Conservation (phyloP, 2,329 filamentous ascomycete genomes). For the Aspergillus costaricaensis region DNA sequence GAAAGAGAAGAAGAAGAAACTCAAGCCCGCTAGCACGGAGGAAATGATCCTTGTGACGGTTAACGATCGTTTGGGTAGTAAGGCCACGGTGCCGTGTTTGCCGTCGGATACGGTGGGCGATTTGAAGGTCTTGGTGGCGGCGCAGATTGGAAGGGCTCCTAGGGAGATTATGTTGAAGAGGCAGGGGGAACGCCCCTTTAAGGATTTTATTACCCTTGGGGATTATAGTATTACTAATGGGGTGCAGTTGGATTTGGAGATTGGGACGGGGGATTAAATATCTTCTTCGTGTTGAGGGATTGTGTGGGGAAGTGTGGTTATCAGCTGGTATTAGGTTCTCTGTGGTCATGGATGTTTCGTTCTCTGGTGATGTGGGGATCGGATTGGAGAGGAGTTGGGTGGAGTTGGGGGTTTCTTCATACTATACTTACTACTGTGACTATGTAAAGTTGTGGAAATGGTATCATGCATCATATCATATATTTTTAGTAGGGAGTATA, state of each 20-base stretch:
- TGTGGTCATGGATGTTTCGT: neutral
- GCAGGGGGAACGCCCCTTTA: constrained; percentile 90
- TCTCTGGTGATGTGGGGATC: neutral
- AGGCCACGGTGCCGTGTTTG: constrained; percentile 87
- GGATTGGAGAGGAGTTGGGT: neutral
- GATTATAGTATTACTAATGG: constrained; percentile 96
- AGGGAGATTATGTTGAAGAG: constrained; percentile 90
- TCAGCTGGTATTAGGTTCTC: neutral
- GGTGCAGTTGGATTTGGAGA: constrained; percentile 60
- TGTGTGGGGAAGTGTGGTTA: too few species aligned
- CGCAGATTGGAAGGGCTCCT: constrained; percentile 81
- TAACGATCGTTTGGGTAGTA: constrained; percentile 95
- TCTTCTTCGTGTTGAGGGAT: too few species aligned
- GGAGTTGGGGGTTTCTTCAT: too few species aligned
- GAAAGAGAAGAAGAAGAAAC: constrained; percentile 45
- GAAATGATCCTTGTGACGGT: constrained; percentile 93
- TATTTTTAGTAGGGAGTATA: too few species aligned
- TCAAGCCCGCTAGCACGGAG: constrained; percentile 53
- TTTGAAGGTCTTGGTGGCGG: constrained; percentile 62
- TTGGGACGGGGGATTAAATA: constrained; percentile 49
- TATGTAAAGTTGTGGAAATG: too few species aligned
- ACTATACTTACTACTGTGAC: too few species aligned
- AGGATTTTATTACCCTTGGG: constrained; percentile 81
- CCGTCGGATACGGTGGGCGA: constrained; percentile 71
- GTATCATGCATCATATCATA: too few species aligned